Base-by-base conservation (phyloP, 2,329 filamentous ascomycete species). In the Colletotrichum neosansevieriae region DNA sequence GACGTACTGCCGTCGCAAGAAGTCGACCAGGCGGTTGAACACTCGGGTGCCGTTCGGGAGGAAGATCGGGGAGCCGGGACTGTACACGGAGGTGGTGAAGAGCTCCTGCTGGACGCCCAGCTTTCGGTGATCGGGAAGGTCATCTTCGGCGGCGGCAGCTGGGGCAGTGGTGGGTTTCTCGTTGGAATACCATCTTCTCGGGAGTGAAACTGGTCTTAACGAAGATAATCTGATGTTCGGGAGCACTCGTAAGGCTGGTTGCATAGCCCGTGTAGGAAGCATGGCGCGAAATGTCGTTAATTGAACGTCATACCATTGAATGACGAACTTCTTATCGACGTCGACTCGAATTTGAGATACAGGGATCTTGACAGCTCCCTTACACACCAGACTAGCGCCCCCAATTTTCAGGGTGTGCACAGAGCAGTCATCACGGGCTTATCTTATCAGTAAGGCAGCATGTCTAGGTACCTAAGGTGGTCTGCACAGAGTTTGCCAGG, bases 51-150 rank as follows among this genome's bases (percentile, higher is more conserved):
- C 94, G 76, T 93, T 91, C 21, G 94, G 94, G 6, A 94, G 86
- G 74, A 97, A 93, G 11, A 97, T 89, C 3, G 94, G 93, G 15
- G 93, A 96, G 1, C 94, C 94, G 3, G 94, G 93, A 74, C 92
- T 96, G 78, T 94, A 94, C 42, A 86, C 78, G 1, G 93, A 94
- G 13, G 88, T 93, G 42, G 89, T 92, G 79, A 96, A 97, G 44
- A 97, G 88, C 73, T 92, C 88, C 74, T 96, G 93, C 67, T 89
- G 83, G 58, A 86, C 73, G 54, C 85, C 89, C 66, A 91, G 82
- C 72, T 86, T 82, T 72, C 89, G 85, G 75, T 91, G 89, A 72
- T 91, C 88, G 66, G 84, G 79, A 69, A 79, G 76, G 21, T 72
- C 66, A 56, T 66, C 56, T 36, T 66, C 58, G 62, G 63, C 24